phyloP scores from a whole-genome alignment of 1,284 basidiomycete species.

The Malassezia sp. region DNA sequence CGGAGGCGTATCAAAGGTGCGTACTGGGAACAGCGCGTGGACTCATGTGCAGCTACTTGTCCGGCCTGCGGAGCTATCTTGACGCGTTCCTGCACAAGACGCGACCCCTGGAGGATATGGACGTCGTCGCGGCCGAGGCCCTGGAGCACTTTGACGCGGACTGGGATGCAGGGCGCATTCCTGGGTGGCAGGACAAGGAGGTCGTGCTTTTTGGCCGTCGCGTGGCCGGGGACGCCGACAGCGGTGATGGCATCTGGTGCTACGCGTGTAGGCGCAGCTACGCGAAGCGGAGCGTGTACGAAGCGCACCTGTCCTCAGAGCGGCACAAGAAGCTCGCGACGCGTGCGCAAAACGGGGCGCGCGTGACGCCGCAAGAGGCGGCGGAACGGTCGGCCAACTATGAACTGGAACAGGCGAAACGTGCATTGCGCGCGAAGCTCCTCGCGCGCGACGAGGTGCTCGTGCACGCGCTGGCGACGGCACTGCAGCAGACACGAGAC shows the following conservation, averaged over 20 bases:
- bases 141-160: conserved; percentile 62
- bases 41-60: no score
- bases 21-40: no score
- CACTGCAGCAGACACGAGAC: conserved; percentile 21
- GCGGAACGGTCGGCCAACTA: background rate
- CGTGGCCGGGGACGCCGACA: background rate
- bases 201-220: conserved; percentile 20
- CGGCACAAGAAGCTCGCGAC: conserved; percentile 83
- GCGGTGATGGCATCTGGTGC: conserved; percentile 74
- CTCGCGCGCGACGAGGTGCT: conserved; percentile 33
- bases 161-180: conserved; percentile 67
- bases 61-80: conserved; percentile 65
- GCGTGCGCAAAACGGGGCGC: conserved; percentile 52
- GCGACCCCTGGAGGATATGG: conserved; percentile 72
- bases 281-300: conserved; percentile 93
- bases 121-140: conserved; percentile 58
- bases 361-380: background rate
- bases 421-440: conserved; percentile 19
- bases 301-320: conserved; percentile 85
- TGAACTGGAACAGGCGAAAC: conserved; percentile 11
- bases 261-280: conserved; percentile 83
- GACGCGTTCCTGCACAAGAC: conserved; percentile 75
- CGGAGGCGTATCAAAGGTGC: conserved; percentile 29
- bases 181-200: conserved; percentile 60
- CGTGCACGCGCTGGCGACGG: conserved; percentile 18